Percentiles rank a stretch among this genome's conserved stretches.
Conservation (phyloP, 805 yeast species). For the Maudiozyma serrabonitensis region DNA sequence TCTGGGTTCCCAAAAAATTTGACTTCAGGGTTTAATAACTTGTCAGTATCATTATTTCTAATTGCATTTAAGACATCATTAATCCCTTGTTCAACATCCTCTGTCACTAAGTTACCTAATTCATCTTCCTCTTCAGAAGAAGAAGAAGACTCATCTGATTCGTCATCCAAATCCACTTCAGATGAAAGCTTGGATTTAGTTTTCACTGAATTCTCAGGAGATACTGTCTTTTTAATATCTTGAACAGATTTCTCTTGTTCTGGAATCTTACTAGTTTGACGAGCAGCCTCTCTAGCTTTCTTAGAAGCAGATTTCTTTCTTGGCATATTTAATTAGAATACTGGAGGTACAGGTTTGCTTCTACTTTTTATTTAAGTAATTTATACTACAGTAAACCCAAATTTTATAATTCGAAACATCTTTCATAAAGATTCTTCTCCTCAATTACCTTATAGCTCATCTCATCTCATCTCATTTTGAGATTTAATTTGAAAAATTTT, state of each 20-base stretch:
- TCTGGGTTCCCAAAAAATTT: constrained; percentile 67
- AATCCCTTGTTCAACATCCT: constrained; percentile 74
- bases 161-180: constrained; percentile 6
- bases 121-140: constrained; percentile 72
- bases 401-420: no score
- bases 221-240: neutral
- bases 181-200: neutral
- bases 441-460: neutral
- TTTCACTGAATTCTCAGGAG: neutral
- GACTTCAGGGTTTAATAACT: constrained; percentile 54
- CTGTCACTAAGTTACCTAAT: constrained; percentile 77
- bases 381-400: neutral
- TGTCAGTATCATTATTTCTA: constrained; percentile 49
- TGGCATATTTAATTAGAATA: constrained; percentile 41
- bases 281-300: constrained; percentile 45
- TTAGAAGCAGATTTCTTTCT: constrained; percentile 82
- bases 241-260: constrained; percentile 8
- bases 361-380: neutral
- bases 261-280: neutral
- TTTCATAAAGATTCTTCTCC: no score
- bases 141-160: constrained; percentile 33
- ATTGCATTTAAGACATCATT: constrained; percentile 62
- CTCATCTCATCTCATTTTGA: neutral
- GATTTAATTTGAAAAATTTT: neutral
- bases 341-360: neutral